Percentiles rank a stretch among this genome's conserved stretches.
phyloP scores from a whole-genome alignment of 495 filamentous ascomycete genomes.

The Podospora australis region DNA sequence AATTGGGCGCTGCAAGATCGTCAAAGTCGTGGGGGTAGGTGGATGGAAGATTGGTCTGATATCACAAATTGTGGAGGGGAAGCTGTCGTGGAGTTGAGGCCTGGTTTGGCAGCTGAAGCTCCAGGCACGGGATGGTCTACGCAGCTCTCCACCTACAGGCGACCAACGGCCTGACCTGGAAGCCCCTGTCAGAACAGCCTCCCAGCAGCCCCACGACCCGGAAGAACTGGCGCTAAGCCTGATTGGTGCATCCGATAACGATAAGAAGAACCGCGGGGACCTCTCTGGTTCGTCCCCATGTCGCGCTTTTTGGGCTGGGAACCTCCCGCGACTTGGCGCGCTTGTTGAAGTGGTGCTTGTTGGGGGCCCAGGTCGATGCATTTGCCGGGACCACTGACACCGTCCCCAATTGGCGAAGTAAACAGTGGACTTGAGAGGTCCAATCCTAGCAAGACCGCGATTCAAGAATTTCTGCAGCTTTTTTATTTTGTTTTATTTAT shows the following conservation, averaged over 20 bases:
- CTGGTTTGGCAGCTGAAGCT: constrained; percentile 30
- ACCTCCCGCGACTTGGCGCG: constrained; percentile 13
- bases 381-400: neutral
- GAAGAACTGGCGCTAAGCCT: neutral
- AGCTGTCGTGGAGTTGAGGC: constrained; percentile 13
- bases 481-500: neutral
- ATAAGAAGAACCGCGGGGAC: neutral
- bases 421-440: no score
- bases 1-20: constrained; percentile 4
- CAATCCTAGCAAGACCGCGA: no score
- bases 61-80: constrained; percentile 10
- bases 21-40: constrained; percentile 14
- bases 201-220: neutral
- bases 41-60: constrained; percentile 3
- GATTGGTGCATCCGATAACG: neutral
- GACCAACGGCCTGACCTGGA: constrained; percentile 12
- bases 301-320: constrained; percentile 11
- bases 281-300: neutral
- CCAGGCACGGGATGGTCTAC: constrained; percentile 31
- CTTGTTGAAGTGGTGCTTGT: no score
- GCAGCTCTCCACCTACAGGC: constrained; percentile 22
- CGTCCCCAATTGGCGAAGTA: no score
- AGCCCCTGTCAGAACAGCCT: constrained; percentile 2
- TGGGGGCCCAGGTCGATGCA: neutral
- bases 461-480: no score